Percentiles rank a stretch among this genome's conserved stretches.
Evolutionary conservation across 2,329 filamentous ascomycete species (phyloP).

Genomic region (Calonectria montana): DNA sequence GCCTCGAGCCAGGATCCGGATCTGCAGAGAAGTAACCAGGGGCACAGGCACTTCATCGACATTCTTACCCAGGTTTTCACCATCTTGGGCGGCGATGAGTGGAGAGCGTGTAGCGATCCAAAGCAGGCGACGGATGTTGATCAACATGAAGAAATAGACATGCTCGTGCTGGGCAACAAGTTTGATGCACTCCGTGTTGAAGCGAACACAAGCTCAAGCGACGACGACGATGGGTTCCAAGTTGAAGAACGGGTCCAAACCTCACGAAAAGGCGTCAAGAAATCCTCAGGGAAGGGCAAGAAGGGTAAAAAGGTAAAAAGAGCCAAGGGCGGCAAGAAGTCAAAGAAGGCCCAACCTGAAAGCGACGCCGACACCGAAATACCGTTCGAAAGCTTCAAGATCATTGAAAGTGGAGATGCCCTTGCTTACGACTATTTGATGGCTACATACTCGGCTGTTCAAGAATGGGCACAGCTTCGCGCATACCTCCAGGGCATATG

Average conservation of each 20-base stretch:
- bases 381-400: conserved; percentile 57
- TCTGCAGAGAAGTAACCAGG: conserved; percentile 50
- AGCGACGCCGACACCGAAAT: conserved; percentile 38
- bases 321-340: conserved; percentile 24
- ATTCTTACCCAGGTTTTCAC: conserved; percentile 50
- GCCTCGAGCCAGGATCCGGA: conserved; percentile 48
- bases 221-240: conserved; percentile 15
- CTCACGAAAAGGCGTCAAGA: background rate
- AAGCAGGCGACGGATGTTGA: conserved; percentile 1
- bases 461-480: conserved; percentile 53
- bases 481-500: conserved; percentile 53
- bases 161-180: conserved; percentile 22
- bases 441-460: conserved; percentile 52
- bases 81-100: conserved; percentile 47
- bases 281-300: conserved; percentile 9
- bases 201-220: background rate
- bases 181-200: conserved; percentile 23
- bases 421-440: conserved; percentile 56
- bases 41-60: conserved; percentile 57
- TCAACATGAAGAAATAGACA: conserved; percentile 36
- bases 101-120: conserved; percentile 15
- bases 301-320: conserved; percentile 33
- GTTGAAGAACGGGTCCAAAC: background rate
- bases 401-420: conserved; percentile 53
- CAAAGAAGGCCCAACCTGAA: conserved; percentile 12